Evolutionary conservation across 495 filamentous ascomycete species (phyloP), one percentile per base, ranked within the genome.

Genomic region (Glarea lozoyensis): DNA sequence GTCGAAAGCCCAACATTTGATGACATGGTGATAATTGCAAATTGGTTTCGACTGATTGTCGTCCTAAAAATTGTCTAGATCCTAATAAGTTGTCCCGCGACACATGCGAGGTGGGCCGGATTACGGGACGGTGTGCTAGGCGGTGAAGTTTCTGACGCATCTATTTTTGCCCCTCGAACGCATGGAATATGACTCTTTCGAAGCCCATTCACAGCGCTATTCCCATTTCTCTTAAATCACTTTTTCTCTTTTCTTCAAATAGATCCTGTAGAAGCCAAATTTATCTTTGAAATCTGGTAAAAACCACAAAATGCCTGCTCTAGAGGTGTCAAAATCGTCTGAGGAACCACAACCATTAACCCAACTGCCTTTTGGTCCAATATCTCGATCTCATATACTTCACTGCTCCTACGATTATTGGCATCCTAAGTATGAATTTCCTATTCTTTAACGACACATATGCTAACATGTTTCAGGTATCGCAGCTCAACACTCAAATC

Each of bases 1-100:
- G 93, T 99, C 40, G 84, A 73, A 57, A 99, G 88, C 48, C 93
- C 93, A 65, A 99, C 93, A 70, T 99, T 99, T 46, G 88, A 88
- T 43, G 90, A 90, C 92, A 97, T 98, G 40, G 10, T 60, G 25
- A 33, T 13, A 46, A 36, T 17, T 36, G 25, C 35, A 37, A 3
- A 4, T 3, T 6, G 12, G 17, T 22, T 7, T 40, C 50, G 69
- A n/a, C n/a, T n/a, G n/a, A n/a, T n/a, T n/a, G n/a, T n/a, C n/a
- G n/a, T n/a, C n/a, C n/a, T n/a, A n/a, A n/a, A n/a, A n/a, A n/a
- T n/a, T n/a, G n/a, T n/a, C n/a, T n/a, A n/a, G n/a, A n/a, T n/a
- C n/a, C n/a, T n/a, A n/a, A n/a, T n/a, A n/a, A n/a, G n/a, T n/a
- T n/a, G n/a, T n/a, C n/a, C n/a, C n/a, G n/a, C n/a, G n/a, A n/a